Conservation (phyloP, 2,329 filamentous ascomycete species). For the Fusarium palustre region DNA sequence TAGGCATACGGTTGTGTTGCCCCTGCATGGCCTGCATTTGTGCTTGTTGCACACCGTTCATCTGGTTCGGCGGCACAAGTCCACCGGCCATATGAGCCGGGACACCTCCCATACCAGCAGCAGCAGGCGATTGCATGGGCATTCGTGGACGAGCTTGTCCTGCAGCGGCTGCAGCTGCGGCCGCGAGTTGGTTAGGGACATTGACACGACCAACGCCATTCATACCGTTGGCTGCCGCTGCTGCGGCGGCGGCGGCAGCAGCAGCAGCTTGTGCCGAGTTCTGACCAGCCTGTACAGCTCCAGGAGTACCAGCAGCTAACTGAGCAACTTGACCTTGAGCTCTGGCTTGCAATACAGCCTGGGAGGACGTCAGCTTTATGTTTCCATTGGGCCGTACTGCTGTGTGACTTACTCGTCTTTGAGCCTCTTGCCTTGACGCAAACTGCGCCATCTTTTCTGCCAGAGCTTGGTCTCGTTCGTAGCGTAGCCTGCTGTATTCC, state of each 20-base stretch:
- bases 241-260: constrained; percentile 39
- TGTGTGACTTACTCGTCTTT: constrained; percentile 63
- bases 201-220: constrained; percentile 54
- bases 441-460: constrained; percentile 69
- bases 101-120: constrained; percentile 63
- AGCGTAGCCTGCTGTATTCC: constrained; percentile 90
- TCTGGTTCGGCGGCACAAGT: constrained; percentile 66
- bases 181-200: constrained; percentile 59
- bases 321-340: constrained; percentile 60
- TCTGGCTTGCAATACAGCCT: constrained; percentile 61
- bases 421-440: constrained; percentile 69
- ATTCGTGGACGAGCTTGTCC: constrained; percentile 63
- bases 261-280: constrained; percentile 47
- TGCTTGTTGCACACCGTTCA: constrained; percentile 75
- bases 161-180: constrained; percentile 56
- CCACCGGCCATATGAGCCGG: constrained; percentile 63
- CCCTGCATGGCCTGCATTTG: constrained; percentile 71
- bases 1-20: constrained; percentile 71
- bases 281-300: constrained; percentile 49
- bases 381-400: background rate
- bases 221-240: constrained; percentile 47
- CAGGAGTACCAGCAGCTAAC: constrained; percentile 58
- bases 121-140: constrained; percentile 64
- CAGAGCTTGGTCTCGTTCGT: constrained; percentile 81
- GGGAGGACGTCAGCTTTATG: constrained; percentile 44